phyloP scores from a whole-genome alignment of 768 basidiomycete species.

The Termitomyces heimii region DNA sequence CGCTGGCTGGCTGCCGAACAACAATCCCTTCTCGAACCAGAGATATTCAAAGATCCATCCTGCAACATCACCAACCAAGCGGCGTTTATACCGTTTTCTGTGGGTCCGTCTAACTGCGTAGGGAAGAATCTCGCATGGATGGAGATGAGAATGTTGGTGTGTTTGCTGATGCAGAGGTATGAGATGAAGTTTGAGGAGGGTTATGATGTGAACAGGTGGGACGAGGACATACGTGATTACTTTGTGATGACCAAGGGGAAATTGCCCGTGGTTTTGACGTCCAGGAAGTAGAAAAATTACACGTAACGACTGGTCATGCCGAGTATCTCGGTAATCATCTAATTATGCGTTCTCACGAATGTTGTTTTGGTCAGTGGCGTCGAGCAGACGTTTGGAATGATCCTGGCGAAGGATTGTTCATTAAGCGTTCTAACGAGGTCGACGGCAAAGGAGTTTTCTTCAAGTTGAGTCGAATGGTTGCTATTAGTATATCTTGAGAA shows the following conservation, averaged over 20 bases:
- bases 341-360: too few relatives aligned
- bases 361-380: neutral
- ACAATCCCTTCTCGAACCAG: conserved; percentile 23
- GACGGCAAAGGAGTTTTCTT: too few relatives aligned
- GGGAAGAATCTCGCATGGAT: conserved; percentile 36
- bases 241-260: conserved; percentile 26
- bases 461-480: neutral
- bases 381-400: neutral
- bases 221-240: conserved; percentile 27
- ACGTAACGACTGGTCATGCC: neutral
- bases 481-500: neutral
- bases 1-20: conserved; percentile 25
- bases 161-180: conserved; percentile 29
- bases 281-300: conserved; percentile 13
- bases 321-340: too few relatives aligned
- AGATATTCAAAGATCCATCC: conserved; percentile 21
- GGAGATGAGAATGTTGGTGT: conserved; percentile 34
- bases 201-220: conserved; percentile 25
- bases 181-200: conserved; percentile 29
- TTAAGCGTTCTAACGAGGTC: neutral
- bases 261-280: conserved; percentile 25
- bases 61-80: conserved; percentile 17
- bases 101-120: conserved; percentile 34
- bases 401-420: neutral
- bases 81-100: conserved; percentile 39